These are phyloP conservation scores for Epichloe amarillans DNA, from an alignment of 2,329 filamentous ascomycete genomes.

Conservation along the genomic window DNA sequence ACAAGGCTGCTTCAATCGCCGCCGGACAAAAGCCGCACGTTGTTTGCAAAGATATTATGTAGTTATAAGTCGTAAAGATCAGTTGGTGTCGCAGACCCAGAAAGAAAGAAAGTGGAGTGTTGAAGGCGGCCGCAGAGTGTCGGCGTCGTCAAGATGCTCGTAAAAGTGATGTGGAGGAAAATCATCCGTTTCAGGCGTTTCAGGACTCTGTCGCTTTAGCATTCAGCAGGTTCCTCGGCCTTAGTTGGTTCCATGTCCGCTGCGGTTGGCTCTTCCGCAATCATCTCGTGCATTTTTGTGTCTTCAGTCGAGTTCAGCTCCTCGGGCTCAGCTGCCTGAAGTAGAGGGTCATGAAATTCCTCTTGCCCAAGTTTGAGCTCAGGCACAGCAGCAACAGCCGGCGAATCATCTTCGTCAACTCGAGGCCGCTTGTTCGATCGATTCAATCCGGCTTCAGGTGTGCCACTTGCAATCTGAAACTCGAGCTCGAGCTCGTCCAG, in stretches of 20 bases:
- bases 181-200: background rate
- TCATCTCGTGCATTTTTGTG: background rate
- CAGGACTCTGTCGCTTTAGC: background rate
- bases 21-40: background rate
- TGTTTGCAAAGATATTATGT: background rate
- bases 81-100: background rate
- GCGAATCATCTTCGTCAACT: slow-evolving; percentile 1
- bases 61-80: background rate
- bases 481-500: slow-evolving; percentile 66
- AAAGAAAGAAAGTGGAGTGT: background rate
- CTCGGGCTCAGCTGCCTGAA: background rate
- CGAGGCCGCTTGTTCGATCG: slow-evolving; percentile 8
- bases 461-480: slow-evolving; percentile 22
- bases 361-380: background rate
- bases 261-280: background rate
- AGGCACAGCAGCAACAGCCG: background rate
- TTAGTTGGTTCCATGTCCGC: background rate
- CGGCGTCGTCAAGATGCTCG: background rate
- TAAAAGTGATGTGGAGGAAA: background rate
- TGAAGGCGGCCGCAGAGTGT: background rate
- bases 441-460: slow-evolving; percentile 6
- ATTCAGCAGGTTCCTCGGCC: background rate
- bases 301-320: background rate
- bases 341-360: slow-evolving; percentile 1
- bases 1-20: background rate